Conservation (phyloP, 768 basidiomycete genomes). For the Hericium coralloides region DNA sequence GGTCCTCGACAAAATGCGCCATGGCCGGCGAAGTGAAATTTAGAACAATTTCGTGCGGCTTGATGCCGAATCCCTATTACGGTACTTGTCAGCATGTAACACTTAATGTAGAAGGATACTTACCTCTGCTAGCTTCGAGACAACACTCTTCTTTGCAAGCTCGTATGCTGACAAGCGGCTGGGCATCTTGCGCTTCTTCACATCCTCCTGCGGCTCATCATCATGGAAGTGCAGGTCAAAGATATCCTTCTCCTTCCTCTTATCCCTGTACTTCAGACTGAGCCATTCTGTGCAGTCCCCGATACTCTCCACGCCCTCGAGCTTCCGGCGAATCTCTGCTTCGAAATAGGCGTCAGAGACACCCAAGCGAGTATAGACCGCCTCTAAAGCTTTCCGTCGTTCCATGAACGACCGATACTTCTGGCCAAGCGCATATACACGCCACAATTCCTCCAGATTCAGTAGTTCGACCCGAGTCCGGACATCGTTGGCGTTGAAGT, state of each 20-base stretch:
- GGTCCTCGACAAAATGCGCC: conserved; percentile 70
- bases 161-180: conserved; percentile 82
- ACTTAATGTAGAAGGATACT: conserved; percentile 15
- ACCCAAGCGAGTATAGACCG: conserved; percentile 60
- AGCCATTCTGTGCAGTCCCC: conserved; percentile 92
- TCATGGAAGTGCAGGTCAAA: conserved; percentile 63
- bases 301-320: conserved; percentile 81
- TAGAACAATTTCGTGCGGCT: conserved; percentile 74
- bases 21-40: conserved; percentile 62
- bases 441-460: conserved; percentile 77
- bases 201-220: conserved; percentile 31
- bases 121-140: conserved; percentile 76
- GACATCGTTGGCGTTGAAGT: conserved; percentile 64
- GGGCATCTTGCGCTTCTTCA: conserved; percentile 69
- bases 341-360: conserved; percentile 71
- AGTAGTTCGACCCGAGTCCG: conserved; percentile 64
- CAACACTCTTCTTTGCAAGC: conserved; percentile 68
- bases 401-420: conserved; percentile 84
- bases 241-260: conserved; percentile 44
- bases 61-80: conserved; percentile 73
- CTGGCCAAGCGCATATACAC: conserved; percentile 80
- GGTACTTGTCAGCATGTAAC: conserved; percentile 2
- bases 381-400: conserved; percentile 51
- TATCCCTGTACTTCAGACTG: conserved; percentile 71
- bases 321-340: conserved; percentile 51